Percentiles rank a stretch among this genome's conserved stretches.
Evolutionary conservation across 2,329 filamentous ascomycete genomes (phyloP).

Genomic region (Arthrobotrys musiformis): DNA sequence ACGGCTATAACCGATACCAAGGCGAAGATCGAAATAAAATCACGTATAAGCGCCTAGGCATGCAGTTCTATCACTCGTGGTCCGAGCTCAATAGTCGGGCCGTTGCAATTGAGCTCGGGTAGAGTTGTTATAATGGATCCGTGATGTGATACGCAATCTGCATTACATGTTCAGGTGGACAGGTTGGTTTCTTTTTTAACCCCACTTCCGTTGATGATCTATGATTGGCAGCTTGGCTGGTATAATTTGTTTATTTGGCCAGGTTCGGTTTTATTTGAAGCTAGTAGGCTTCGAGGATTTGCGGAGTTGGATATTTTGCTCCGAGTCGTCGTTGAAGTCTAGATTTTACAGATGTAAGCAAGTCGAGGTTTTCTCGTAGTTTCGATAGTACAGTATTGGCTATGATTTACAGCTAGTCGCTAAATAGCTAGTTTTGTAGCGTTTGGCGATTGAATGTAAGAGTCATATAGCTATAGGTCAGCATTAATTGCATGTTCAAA

Average conservation of each 20-base stretch:
- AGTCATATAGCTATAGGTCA: too few species aligned
- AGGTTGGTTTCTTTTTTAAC: not conserved
- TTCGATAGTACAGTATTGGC: not conserved
- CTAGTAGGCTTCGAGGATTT: not conserved
- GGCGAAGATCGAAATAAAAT: not conserved
- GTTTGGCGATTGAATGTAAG: not conserved
- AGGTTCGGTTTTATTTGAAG: not conserved
- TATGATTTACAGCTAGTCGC: too few species aligned
- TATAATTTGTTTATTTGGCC: not conserved
- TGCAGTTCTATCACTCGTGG: not conserved
- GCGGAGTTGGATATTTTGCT: slow-evolving; percentile 2
- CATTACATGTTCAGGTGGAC: slow-evolving; percentile 2
- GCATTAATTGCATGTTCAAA: too few species aligned
- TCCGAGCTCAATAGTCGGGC: slow-evolving; percentile 12
- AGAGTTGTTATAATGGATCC: not conserved
- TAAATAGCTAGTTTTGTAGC: not conserved
- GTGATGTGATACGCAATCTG: not conserved
- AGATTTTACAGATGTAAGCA: not conserved
- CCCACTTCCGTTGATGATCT: not conserved
- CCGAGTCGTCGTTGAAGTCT: not conserved
- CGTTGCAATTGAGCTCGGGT: not conserved
- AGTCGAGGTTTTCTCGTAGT: not conserved
- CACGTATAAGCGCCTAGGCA: slow-evolving; percentile 9
- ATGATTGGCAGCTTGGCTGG: not conserved
- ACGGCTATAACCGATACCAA: slow-evolving; percentile 18